A percentile compares a stretch with the other conserved stretches of the same genome.
These are phyloP conservation scores for Kodamaea hsintzibuensis DNA, from an alignment of 805 yeast genomes.

Conservation along the genomic window DNA sequence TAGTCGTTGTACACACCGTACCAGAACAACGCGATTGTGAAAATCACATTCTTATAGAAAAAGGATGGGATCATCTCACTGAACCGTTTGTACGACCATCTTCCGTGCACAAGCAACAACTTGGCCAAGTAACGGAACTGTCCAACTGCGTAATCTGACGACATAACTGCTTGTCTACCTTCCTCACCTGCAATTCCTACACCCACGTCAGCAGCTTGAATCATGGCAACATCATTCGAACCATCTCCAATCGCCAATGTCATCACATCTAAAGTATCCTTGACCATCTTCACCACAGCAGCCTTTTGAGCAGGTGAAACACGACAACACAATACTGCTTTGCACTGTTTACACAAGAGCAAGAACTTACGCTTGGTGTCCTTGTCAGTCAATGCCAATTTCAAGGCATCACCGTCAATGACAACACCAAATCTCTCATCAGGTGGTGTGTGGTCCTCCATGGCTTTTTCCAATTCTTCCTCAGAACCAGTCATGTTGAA, in stretches of 20 bases:
- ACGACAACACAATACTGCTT: constrained; percentile 78
- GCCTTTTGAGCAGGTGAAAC: constrained; percentile 87
- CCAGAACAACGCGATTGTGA: constrained; percentile 77
- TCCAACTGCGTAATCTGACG: constrained; percentile 80
- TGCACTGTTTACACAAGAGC: constrained; percentile 71
- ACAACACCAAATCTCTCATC: constrained; percentile 56
- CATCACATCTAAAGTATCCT: constrained; percentile 64
- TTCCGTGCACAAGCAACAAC: constrained; percentile 74
- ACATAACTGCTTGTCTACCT: constrained; percentile 86
- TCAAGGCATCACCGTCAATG: constrained; percentile 70
- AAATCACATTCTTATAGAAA: constrained; percentile 74
- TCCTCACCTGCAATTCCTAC: constrained; percentile 88
- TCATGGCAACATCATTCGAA: constrained; percentile 87
- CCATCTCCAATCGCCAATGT: constrained; percentile 86
- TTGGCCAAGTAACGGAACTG: constrained; percentile 71
- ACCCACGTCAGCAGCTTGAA: constrained; percentile 82
- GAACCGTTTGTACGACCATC: constrained; percentile 76
- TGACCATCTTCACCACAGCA: constrained; percentile 66
- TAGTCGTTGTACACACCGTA: constrained; percentile 66
- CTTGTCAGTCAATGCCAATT: constrained; percentile 41
- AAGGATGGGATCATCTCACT: constrained; percentile 79
- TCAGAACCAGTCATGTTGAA: constrained; percentile 60
- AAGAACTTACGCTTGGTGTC: constrained; percentile 52
- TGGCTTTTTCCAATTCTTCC: constrained; percentile 58
- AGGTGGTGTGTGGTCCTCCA: constrained; percentile 65